Evolutionary conservation across 345 rosid species (phyloP).

Genomic region (Citrus sp.): DNA sequence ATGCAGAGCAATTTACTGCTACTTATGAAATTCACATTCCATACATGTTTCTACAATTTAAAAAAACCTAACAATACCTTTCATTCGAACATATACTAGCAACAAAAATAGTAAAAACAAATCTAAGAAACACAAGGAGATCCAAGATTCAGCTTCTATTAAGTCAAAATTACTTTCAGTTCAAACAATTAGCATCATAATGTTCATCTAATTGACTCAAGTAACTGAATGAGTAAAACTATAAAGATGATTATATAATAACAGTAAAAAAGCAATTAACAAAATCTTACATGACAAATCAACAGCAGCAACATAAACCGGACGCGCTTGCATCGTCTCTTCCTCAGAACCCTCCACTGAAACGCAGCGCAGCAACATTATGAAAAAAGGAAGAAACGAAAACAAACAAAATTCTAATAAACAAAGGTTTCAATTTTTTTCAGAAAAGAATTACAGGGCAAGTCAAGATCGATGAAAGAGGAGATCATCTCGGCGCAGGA

Average conservation of each 20-base stretch:
- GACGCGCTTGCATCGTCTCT: slow-evolving; percentile 68
- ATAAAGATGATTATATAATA: neutral
- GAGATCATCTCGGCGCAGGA: slow-evolving; percentile 85
- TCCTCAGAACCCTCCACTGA: slow-evolving; percentile 79
- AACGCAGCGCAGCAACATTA: slow-evolving; percentile 8
- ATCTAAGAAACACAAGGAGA: neutral
- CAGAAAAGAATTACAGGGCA: slow-evolving; percentile 49
- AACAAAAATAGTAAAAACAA: neutral
- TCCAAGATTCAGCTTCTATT: neutral
- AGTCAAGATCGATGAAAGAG: slow-evolving; percentile 89
- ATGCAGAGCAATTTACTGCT: neutral
- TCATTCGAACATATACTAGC: neutral
- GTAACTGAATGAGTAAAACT: neutral
- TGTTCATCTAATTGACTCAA: neutral
- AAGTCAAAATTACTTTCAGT: neutral
- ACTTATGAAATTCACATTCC: neutral
- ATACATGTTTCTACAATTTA: neutral
- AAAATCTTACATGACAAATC: slow-evolving; percentile 79
- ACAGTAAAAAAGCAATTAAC: neutral
- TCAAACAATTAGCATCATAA: neutral
- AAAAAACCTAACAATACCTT: neutral
- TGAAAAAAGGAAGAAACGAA: neutral
- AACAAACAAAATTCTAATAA: neutral
- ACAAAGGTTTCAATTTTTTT: no score
- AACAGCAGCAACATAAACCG: slow-evolving; percentile 96